These are phyloP conservation scores for Paragyromitra xinjiangensis DNA, from an alignment of 495 filamentous ascomycete species.

Conservation along the genomic window DNA sequence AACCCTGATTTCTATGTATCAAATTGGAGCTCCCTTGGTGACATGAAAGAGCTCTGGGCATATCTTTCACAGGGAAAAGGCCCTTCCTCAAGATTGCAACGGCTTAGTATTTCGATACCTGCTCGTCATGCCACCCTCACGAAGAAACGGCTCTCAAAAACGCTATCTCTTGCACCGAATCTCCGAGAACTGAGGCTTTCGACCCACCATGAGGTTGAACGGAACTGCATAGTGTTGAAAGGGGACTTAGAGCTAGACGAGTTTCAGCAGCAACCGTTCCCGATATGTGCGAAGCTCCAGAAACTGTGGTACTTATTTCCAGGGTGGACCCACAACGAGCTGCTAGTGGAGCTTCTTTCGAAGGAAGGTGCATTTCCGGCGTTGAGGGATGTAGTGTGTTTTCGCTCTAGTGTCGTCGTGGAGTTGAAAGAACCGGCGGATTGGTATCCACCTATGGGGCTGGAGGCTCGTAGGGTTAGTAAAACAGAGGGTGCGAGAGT, in stretches of 20 bases:
- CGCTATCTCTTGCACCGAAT: constrained; percentile 19
- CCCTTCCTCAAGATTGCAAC: background rate
- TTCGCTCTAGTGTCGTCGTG: constrained; percentile 12
- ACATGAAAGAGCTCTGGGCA: constrained; percentile 17
- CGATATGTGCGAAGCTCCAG: constrained; percentile 7
- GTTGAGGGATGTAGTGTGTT: constrained; percentile 23
- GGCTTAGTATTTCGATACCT: constrained; percentile 11
- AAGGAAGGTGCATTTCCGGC: constrained; percentile 5
- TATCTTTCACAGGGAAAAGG: constrained; percentile 19
- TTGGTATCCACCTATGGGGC: background rate
- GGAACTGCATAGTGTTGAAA: constrained; percentile 16
- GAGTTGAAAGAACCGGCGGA: background rate
- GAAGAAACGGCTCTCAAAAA: constrained; percentile 23
- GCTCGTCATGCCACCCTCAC: constrained; percentile 8
- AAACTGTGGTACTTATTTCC: constrained; percentile 27
- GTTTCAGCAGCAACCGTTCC: constrained; percentile 1
- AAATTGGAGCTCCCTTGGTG: background rate
- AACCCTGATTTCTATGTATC: background rate
- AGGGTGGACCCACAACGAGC: constrained; percentile 33
- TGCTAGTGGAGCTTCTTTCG: constrained; percentile 9
- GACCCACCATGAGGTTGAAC: background rate
- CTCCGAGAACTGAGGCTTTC: constrained; percentile 21
- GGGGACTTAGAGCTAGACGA: background rate
- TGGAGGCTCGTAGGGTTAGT: background rate
- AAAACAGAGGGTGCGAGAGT: constrained; percentile 1